phyloP scores from a whole-genome alignment of 2,329 filamentous ascomycete genomes.

The Graphium sp. region DNA sequence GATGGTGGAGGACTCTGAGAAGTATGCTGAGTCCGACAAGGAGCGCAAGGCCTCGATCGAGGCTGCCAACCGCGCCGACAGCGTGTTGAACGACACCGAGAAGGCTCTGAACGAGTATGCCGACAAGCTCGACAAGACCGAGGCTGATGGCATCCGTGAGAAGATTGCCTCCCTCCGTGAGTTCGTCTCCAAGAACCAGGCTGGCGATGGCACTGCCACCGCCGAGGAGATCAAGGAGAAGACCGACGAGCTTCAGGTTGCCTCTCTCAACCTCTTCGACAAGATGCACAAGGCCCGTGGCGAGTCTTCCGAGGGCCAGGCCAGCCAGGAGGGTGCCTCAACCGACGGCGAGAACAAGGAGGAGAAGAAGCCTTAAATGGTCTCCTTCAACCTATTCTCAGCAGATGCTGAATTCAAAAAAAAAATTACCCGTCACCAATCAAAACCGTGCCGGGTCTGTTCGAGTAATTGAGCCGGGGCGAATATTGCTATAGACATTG shows the following conservation, averaged over 20 bases:
- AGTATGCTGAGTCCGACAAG: constrained; percentile 88
- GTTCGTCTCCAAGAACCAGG: constrained; percentile 86
- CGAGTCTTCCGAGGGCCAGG: constrained; percentile 42
- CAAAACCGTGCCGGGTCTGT: too few relatives aligned
- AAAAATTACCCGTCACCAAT: too few relatives aligned
- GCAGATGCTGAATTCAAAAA: too few relatives aligned
- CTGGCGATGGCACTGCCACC: constrained; percentile 72
- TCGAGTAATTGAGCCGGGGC: too few relatives aligned
- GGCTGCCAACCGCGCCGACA: constrained; percentile 93
- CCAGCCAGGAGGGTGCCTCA: constrained; percentile 24
- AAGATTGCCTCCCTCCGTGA: constrained; percentile 79
- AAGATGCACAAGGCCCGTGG: constrained; percentile 97
- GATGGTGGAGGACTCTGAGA: constrained; percentile 97
- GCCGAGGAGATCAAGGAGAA: constrained; percentile 89
- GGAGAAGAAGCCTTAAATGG: constrained; percentile 47
- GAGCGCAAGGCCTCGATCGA: constrained; percentile 93
- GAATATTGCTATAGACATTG: too few relatives aligned
- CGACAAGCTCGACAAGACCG: constrained; percentile 90
- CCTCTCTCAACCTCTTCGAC: constrained; percentile 92
- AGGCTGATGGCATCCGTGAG: constrained; percentile 84
- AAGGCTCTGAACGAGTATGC: constrained; percentile 95
- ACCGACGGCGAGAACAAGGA: constrained; percentile 63
- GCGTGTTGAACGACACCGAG: constrained; percentile 92
- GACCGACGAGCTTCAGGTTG: constrained; percentile 93
- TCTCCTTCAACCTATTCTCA: too few relatives aligned